Evolutionary conservation across 2,329 filamentous ascomycete species (phyloP).

Genomic region (Coniochaeta sp.): DNA sequence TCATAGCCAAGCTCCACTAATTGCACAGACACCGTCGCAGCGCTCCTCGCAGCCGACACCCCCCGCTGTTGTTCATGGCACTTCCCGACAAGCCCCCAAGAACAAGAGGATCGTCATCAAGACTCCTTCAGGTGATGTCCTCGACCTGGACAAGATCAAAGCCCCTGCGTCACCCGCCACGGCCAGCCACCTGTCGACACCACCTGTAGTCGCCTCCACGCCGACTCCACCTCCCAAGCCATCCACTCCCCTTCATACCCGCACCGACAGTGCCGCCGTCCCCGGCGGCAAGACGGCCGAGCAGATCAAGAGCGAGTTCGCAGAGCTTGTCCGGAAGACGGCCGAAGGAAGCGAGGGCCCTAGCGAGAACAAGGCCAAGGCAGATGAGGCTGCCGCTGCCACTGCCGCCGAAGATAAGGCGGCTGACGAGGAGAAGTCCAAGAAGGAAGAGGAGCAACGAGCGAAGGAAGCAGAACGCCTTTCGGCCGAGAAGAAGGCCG

Average conservation of each 20-base stretch:
- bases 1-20: conserved; percentile 53
- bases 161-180: conserved; percentile 50
- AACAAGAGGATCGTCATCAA: conserved; percentile 78
- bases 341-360: conserved; percentile 31
- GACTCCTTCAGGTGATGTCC: conserved; percentile 69
- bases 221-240: conserved; percentile 75
- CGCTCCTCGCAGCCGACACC: conserved; percentile 50
- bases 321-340: conserved; percentile 57
- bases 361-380: conserved; percentile 21
- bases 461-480: not conserved
- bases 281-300: conserved; percentile 63
- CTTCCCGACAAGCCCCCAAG: conserved; percentile 39
- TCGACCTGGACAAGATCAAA: conserved; percentile 58
- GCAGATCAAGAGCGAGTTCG: conserved; percentile 74
- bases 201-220: conserved; percentile 65
- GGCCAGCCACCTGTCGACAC: conserved; percentile 47
- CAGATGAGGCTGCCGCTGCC: conserved; percentile 19
- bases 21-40: conserved; percentile 54
- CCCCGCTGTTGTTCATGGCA: conserved; percentile 34
- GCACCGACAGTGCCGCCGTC: conserved; percentile 60
- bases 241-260: conserved; percentile 59
- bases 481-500: conserved; percentile 15
- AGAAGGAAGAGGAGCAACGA: conserved; percentile 19
- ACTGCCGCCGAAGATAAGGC: conserved; percentile 14
- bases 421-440: conserved; percentile 15